Evolutionary conservation across 176 grass and related monocot species (phyloP).

Genomic region (Oryza glaberrima): DNA sequence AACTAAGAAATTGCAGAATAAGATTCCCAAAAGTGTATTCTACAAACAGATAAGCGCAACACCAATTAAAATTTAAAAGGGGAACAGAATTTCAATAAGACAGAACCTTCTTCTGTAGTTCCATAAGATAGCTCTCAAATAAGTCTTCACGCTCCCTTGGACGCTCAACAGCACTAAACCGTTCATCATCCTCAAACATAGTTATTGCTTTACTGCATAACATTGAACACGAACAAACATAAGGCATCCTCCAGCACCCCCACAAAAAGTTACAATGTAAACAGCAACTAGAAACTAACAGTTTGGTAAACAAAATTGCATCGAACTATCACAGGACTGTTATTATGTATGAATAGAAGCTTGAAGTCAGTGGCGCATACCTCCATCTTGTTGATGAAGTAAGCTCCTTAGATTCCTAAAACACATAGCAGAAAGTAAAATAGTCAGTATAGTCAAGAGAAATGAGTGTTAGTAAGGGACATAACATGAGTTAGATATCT

Average conservation of each 20-base stretch:
- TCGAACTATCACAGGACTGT: not conserved
- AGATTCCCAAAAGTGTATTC: not conserved
- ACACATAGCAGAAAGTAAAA: conserved; percentile 26
- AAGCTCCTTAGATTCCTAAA: conserved; percentile 92
- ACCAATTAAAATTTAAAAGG: conserved; percentile 21
- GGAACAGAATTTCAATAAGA: conserved; percentile 6
- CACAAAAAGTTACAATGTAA: not conserved
- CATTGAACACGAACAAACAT: not conserved
- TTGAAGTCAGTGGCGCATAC: conserved; percentile 46
- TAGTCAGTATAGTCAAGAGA: conserved; percentile 24
- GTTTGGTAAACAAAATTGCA: not conserved
- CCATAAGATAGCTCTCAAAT: conserved; percentile 89
- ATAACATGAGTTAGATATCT: conserved; percentile 28
- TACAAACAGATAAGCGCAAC: not conserved
- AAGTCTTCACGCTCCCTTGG: conserved; percentile 91
- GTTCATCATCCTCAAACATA: conserved; percentile 84
- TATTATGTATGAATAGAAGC: conserved; percentile 21
- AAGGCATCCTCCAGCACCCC: not conserved
- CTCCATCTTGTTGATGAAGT: conserved; percentile 82
- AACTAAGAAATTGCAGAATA: conserved; percentile 8
- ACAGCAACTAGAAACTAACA: not conserved
- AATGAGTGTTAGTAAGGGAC: not conserved
- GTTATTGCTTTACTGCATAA: conserved; percentile 81
- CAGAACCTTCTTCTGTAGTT: conserved; percentile 95
- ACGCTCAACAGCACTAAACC: conserved; percentile 77